A percentile compares a stretch with the other conserved stretches of the same genome.
Conservation (phyloP, 805 yeast species). For the Lipomyces lipofer region DNA sequence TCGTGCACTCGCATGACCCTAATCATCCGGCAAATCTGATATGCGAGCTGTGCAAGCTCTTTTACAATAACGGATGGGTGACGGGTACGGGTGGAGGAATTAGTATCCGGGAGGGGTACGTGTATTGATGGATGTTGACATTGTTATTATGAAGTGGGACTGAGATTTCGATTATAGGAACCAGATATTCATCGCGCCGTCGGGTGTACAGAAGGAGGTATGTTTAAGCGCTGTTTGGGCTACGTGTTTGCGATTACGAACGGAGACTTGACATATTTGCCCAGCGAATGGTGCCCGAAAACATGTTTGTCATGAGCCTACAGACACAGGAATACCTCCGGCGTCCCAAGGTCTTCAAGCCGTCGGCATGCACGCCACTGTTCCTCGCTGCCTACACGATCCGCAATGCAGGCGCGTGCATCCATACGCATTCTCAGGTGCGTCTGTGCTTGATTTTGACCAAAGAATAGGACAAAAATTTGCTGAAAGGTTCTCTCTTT, state of each 20-base stretch:
- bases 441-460: not conserved
- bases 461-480: not conserved
- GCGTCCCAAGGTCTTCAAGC: conserved; percentile 68
- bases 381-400: conserved; percentile 69
- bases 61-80: conserved; percentile 85
- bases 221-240: conserved; percentile 9
- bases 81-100: conserved; percentile 97
- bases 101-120: conserved; percentile 57
- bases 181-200: conserved; percentile 77
- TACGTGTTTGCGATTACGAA: not conserved
- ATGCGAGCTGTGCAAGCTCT: conserved; percentile 73
- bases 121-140: not conserved
- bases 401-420: conserved; percentile 85
- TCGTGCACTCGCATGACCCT: conserved; percentile 48
- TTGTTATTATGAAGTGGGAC: not conserved
- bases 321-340: conserved; percentile 54
- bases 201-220: conserved; percentile 91
- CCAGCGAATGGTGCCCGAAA: conserved; percentile 67
- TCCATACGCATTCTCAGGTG: conserved; percentile 87
- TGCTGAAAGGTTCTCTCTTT: not conserved
- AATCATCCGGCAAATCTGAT: conserved; percentile 81
- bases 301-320: conserved; percentile 75
- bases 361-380: conserved; percentile 92
- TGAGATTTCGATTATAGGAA: conserved; percentile 37
- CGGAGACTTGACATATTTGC: not conserved